Base-by-base conservation (phyloP, 306 rosid genomes). In the Aeschynomene evenia region DNA sequence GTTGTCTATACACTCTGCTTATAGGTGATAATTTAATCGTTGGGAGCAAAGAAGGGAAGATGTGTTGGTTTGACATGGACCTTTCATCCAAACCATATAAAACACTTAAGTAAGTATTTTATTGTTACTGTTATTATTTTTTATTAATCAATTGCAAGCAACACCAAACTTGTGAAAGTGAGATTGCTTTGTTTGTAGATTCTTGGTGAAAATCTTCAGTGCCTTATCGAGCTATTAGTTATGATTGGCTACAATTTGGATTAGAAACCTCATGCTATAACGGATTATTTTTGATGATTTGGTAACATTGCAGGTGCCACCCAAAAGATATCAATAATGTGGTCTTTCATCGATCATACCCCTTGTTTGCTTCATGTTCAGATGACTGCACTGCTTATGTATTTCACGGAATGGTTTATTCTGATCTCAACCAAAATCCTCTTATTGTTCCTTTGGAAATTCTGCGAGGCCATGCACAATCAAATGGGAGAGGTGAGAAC, bases 41-140 rank as follows among this genome's bases (percentile, higher is more conserved):
- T 72, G 98, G 98, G 57, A 94, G 97, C 87, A 83, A 86, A 84
- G 98, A 94, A 72, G 98, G 98, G 71, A 94, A 94, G 75, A 52
- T 90, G 74, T 88, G 96, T 77, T 94, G 98, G 98, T 94, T 94
- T 72, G 98, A 94, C 79, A 84, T 87, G 97, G 98, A 94, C 68
- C 98, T 94, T 81, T 94, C 98, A 39, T 84, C 97, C 62, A 78
- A 87, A 66, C 96, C 98, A 1, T 94, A 90, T 77, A 85, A 79
- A 78, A 70, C 79, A 78, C 86, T 85, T 6, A 77, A 85, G 97
- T 88, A 84, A 58, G 91, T 69, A 2, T 22, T 40, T 5, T 57
- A 60, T 49, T 21, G 0, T 40, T 40, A 13, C 14, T 15, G 15
- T 45, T 15, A 2, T 68, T 22, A 3, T 6, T 33, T 9, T 2